Base-by-base conservation (phyloP, 768 basidiomycete species). In the Pholiota molesta region DNA sequence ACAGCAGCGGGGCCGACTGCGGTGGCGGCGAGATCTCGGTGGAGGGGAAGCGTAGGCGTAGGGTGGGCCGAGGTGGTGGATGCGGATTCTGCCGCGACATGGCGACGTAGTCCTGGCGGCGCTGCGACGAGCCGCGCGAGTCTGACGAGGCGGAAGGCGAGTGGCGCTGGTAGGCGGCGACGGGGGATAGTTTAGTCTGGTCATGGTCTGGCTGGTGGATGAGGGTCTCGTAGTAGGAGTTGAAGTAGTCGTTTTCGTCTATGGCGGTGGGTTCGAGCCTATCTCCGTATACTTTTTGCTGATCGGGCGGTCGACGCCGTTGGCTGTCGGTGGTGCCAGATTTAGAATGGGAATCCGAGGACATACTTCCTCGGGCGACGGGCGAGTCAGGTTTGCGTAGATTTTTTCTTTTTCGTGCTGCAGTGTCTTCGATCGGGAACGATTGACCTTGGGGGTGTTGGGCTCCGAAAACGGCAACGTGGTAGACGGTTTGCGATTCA, bases 191-290 rank as follows among this genome's bases (percentile, higher is more conserved):
- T 45, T 35, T 54, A 37, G 52, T 59, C 52, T 59, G 64, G 55
- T n/a, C 52, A 7, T 17, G 42, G 19, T 44, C 33, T 8, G 39
- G 51, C 62, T 66, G 52, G 40, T 63, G 51, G 75, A 57, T 26
- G 14, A 81, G 65, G 5, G 78, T 77, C 11, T 81, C 73, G 68
- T 83, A 85, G 72, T 83, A 83, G 3, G 83, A 80, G 65, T 82
- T 77, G 65, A 82, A 83, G 62, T 81, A 82, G 44, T 84, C 83
- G 19, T 84, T 81, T 3, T 78, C 75, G 44, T 75, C 74, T 2
- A 71, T 63, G 33, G 45, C 66, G 29, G 62, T 66, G 6, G 42
- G 55, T n/a, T 57, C 52, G 33, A 53, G 59, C 40, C 23, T 45
- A 16, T 62, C 60, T 23, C 47, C 55, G 28, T 40, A 62, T 31